A percentile compares a stretch with the other conserved stretches of the same genome.
These are phyloP conservation scores for Botryotinia narcissicola DNA, from an alignment of 2,329 filamentous ascomycete genomes.

Conservation along the genomic window DNA sequence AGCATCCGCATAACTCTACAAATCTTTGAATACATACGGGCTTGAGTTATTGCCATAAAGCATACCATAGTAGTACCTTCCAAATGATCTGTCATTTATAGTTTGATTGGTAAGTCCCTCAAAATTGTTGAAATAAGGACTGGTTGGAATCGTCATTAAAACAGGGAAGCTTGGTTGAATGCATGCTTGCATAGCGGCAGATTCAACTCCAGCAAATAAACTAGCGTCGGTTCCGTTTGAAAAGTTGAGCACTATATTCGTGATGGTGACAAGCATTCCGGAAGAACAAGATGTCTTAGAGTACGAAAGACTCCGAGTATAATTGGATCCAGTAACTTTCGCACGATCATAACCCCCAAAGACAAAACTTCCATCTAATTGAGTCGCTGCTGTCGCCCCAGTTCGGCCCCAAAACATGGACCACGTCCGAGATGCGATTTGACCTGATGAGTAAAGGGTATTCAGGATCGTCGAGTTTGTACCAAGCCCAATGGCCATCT, in stretches of 20 bases:
- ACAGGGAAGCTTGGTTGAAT: constrained; percentile 11
- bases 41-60: background rate
- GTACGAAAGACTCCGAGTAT: background rate
- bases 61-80: constrained; percentile 6
- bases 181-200: background rate
- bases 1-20: background rate
- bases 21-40: background rate
- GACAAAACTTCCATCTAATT: background rate
- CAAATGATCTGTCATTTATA: background rate
- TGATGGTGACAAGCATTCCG: constrained; percentile 14
- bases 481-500: constrained; percentile 16
- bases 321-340: constrained; percentile 6
- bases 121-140: background rate
- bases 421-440: constrained; percentile 17
- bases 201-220: background rate
- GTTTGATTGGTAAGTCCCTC: background rate
- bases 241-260: constrained; percentile 16
- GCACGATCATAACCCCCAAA: constrained; percentile 17
- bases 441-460: background rate
- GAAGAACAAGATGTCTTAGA: background rate
- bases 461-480: constrained; percentile 9
- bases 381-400: background rate
- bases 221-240: constrained; percentile 15
- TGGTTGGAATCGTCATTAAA: background rate
- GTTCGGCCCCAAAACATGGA: constrained; percentile 14